These are phyloP conservation scores for Diplodia corticola DNA, from an alignment of 2,329 filamentous ascomycete genomes.

Conservation along the genomic window DNA sequence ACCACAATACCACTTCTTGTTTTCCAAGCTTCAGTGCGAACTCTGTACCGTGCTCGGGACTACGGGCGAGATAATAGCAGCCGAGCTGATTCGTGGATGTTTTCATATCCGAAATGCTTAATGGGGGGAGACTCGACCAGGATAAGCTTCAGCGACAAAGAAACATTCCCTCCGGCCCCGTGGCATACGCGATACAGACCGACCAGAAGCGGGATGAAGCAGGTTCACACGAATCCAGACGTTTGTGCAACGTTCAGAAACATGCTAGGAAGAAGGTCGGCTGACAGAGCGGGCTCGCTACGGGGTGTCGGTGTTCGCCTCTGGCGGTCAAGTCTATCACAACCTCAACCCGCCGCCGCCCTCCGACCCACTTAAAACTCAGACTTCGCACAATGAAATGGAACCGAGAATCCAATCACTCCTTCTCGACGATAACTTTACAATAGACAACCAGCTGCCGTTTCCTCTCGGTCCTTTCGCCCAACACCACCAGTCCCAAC, in stretches of 20 bases:
- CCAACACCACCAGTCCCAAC: constrained; percentile 6
- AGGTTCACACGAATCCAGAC: not conserved
- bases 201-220: not conserved
- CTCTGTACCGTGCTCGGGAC: not conserved
- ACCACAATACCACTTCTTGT: constrained; percentile 22
- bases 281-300: not conserved
- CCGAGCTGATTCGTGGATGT: not conserved
- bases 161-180: not conserved
- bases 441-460: constrained; percentile 23
- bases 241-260: not conserved
- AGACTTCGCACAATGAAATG: constrained; percentile 23
- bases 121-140: not conserved
- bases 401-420: constrained; percentile 23
- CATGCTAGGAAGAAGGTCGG: not conserved
- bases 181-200: not conserved
- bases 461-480: constrained; percentile 19
- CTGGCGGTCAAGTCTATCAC: constrained; percentile 20
- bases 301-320: constrained; percentile 7
- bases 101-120: not conserved
- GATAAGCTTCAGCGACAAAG: not conserved
- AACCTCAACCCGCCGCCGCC: constrained; percentile 12
- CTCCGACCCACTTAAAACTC: constrained; percentile 22
- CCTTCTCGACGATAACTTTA: constrained; percentile 21
- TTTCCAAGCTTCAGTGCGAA: not conserved
- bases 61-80: no score